Percentiles rank a stretch among this genome's conserved stretches.
Conservation (phyloP, 2,329 filamentous ascomycete species). For the Stemphylium lycopersici region DNA sequence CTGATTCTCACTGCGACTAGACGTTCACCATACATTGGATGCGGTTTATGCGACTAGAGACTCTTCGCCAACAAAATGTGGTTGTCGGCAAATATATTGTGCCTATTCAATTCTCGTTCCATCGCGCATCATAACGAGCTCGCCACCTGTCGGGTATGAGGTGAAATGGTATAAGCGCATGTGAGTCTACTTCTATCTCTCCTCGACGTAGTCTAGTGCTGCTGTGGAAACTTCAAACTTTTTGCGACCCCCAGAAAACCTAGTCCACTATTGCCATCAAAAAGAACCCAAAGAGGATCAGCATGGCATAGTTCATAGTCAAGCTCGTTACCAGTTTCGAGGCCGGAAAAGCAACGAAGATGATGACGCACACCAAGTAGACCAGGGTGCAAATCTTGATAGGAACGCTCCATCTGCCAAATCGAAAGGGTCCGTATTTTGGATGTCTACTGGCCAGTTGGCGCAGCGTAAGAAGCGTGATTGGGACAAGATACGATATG, state of each 20-base stretch:
- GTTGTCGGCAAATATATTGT: no score
- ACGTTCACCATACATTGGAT: no score
- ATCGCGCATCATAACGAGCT: no score
- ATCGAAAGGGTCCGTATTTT: constrained; percentile 35
- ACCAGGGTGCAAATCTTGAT: constrained; percentile 43
- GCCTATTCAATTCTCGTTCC: no score
- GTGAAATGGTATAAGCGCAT: no score
- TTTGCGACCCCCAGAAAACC: constrained; percentile 21
- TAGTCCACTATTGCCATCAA: constrained; percentile 23
- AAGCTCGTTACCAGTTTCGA: constrained; percentile 16
- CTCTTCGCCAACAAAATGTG: no score
- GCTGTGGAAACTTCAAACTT: constrained; percentile 20
- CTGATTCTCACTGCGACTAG: no score
- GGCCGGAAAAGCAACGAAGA: constrained; percentile 46
- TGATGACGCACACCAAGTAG: constrained; percentile 42
- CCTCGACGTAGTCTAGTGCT: not conserved
- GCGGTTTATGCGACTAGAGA: no score
- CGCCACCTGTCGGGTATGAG: no score
- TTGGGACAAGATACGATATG: constrained; percentile 34
- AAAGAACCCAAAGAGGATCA: constrained; percentile 17
- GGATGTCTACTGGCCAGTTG: constrained; percentile 15
- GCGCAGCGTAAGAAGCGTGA: constrained; percentile 30
- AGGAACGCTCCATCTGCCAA: constrained; percentile 42
- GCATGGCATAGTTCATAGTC: constrained; percentile 26
- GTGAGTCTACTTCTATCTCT: not conserved